phyloP scores from a whole-genome alignment of 805 yeast genomes.

The Nakazawaea pomicola region DNA sequence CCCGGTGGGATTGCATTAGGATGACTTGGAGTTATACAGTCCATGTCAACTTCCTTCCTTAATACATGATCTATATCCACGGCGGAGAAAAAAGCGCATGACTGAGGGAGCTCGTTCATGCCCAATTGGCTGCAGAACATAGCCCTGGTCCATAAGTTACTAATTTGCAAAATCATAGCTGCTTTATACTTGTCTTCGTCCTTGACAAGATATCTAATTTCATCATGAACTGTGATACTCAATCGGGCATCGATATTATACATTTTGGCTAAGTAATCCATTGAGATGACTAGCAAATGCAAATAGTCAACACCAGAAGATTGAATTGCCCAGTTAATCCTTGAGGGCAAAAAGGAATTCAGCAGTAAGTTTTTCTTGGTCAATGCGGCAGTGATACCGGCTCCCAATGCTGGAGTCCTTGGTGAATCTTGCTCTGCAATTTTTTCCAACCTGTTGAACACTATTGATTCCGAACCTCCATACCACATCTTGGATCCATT shows the following conservation, averaged over 20 bases:
- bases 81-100: slow-evolving; percentile 92
- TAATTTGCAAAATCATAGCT: slow-evolving; percentile 80
- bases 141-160: slow-evolving; percentile 94
- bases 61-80: slow-evolving; percentile 86
- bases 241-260: slow-evolving; percentile 73
- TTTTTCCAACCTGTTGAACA: slow-evolving; percentile 83
- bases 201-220: slow-evolving; percentile 73
- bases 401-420: slow-evolving; percentile 86
- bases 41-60: slow-evolving; percentile 89
- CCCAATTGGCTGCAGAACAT: slow-evolving; percentile 93
- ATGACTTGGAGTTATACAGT: slow-evolving; percentile 89
- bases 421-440: slow-evolving; percentile 82
- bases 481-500: slow-evolving; percentile 41
- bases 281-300: slow-evolving; percentile 76
- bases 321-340: slow-evolving; percentile 97
- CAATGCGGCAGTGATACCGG: slow-evolving; percentile 86
- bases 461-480: slow-evolving; percentile 92
- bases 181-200: slow-evolving; percentile 71
- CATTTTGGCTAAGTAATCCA: slow-evolving; percentile 71
- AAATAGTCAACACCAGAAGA: slow-evolving; percentile 96
- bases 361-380: slow-evolving; percentile 58
- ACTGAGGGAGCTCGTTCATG: slow-evolving; percentile 83
- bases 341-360: slow-evolving; percentile 72
- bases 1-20: slow-evolving; percentile 71
- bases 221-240: slow-evolving; percentile 91